phyloP scores from a whole-genome alignment of 352 stramenopile species.

The Globisporangium acanthophoron region DNA sequence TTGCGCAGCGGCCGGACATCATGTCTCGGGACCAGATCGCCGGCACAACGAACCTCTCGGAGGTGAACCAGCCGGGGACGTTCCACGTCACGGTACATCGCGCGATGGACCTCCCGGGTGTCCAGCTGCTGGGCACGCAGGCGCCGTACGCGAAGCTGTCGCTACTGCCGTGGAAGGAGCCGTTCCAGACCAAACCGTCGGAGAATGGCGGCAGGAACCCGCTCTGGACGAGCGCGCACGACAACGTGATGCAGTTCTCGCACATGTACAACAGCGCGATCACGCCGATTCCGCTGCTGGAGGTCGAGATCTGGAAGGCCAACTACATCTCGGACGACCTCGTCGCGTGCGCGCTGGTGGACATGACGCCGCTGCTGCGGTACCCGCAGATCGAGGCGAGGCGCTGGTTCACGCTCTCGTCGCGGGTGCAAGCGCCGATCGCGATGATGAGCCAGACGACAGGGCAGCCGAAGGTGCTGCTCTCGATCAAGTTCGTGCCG shows the following conservation, averaged over 20 bases:
- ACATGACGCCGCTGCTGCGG: conserved; percentile 77
- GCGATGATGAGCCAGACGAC: conserved; percentile 38
- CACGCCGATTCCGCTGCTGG: conserved; percentile 75
- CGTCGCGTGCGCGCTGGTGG: conserved; percentile 68
- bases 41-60: conserved; percentile 33
- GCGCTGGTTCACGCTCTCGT: conserved; percentile 80
- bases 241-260: conserved; percentile 79
- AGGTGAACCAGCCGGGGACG: conserved; percentile 61
- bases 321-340: conserved; percentile 81
- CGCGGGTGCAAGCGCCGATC: conserved; percentile 29
- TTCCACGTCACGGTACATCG: conserved; percentile 74
- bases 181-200: conserved; percentile 67
- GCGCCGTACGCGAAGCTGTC: conserved; percentile 71
- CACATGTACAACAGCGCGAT: conserved; percentile 89
- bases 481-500: conserved; percentile 76
- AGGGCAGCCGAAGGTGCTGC: conserved; percentile 54
- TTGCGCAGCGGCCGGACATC: conserved; percentile 54
- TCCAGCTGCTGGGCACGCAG: conserved; percentile 57
- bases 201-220: conserved; percentile 73
- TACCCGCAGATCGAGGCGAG: conserved; percentile 67
- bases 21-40: conserved; percentile 47
- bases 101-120: conserved; percentile 64
- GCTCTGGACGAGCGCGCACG: conserved; percentile 62
- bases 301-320: conserved; percentile 84
- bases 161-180: conserved; percentile 81